These are phyloP conservation scores for Klebsormidium nitens DNA, from an alignment of 139 green algal species.

Conservation along the genomic window DNA sequence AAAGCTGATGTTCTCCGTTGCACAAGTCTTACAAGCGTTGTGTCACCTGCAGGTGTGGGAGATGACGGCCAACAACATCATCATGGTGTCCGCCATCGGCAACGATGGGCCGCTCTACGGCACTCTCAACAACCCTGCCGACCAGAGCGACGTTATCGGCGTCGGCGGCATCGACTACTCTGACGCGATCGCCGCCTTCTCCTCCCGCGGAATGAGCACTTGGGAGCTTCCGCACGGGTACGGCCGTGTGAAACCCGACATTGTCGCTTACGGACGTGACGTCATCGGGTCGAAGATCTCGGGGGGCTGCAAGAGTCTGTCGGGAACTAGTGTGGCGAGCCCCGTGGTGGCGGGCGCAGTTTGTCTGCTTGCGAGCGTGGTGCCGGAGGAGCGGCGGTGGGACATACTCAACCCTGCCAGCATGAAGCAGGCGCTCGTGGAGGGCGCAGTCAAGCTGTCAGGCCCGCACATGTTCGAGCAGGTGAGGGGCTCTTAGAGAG, in stretches of 20 bases:
- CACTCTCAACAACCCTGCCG: conserved; percentile 98
- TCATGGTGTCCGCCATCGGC: conserved; percentile 66
- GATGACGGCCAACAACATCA: conserved; percentile 84
- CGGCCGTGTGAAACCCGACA: conserved; percentile 85
- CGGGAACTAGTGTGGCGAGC: conserved; percentile 87
- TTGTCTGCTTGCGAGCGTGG: conserved; percentile 76
- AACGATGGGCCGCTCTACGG: conserved; percentile 97
- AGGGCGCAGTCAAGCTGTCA: conserved; percentile 70
- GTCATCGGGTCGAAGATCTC: conserved; percentile 84
- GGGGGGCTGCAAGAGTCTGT: conserved; percentile 67
- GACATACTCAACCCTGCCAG: conserved; percentile 89
- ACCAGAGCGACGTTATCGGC: conserved; percentile 92
- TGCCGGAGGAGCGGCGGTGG: conserved; percentile 68
- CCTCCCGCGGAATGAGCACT: conserved; percentile 88
- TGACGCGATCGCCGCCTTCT: conserved; percentile 85
- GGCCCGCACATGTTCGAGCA: conserved; percentile 80
- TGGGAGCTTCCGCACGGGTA: conserved; percentile 86
- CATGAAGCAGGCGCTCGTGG: conserved; percentile 98
- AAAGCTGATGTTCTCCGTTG: too few relatives aligned
- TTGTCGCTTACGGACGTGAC: conserved; percentile 92
- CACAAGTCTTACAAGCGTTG: too few relatives aligned
- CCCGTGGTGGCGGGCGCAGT: conserved; percentile 94
- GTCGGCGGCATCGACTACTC: conserved; percentile 91
- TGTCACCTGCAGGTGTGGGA: conserved; percentile 65
- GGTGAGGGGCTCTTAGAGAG: too few relatives aligned